Evolutionary conservation across 2,329 filamentous ascomycete species (phyloP).

Genomic region (Aureobasidium sp.): DNA sequence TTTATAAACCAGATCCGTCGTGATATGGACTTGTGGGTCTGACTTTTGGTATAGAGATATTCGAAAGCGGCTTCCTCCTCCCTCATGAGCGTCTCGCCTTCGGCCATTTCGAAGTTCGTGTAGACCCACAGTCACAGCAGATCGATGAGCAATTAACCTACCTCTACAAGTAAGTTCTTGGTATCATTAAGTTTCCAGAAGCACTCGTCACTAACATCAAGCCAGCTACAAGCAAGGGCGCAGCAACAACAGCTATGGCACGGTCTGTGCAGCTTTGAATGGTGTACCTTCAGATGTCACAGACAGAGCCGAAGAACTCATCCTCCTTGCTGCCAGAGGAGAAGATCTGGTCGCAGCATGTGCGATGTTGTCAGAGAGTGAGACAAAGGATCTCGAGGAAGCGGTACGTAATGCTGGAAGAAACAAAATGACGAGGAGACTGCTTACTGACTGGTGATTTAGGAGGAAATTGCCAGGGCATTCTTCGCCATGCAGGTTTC

Average conservation of each 20-base stretch:
- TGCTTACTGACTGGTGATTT: not conserved
- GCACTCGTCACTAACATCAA: not conserved
- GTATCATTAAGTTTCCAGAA: not conserved
- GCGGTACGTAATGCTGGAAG: conserved; percentile 41
- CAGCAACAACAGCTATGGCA: conserved; percentile 75
- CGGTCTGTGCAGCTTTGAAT: conserved; percentile 74
- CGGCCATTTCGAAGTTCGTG: conserved; percentile 62
- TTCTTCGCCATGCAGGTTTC: not conserved
- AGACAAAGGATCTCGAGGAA: conserved; percentile 56
- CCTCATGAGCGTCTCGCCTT: conserved; percentile 46
- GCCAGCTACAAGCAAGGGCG: conserved; percentile 43
- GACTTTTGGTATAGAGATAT: conserved; percentile 48
- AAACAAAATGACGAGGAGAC: not conserved
- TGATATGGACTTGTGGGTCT: conserved; percentile 28
- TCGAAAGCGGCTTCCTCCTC: conserved; percentile 52
- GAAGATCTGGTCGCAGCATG: conserved; percentile 70
- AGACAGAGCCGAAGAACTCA: conserved; percentile 64
- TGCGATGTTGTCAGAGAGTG: conserved; percentile 53
- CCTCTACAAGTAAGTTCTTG: conserved; percentile 52
- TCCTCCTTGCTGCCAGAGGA: conserved; percentile 57
- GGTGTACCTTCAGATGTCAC: conserved; percentile 67
- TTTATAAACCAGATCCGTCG: conserved; percentile 15
- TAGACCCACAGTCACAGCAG: conserved; percentile 44
- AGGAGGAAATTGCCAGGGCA: not conserved
- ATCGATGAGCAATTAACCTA: conserved; percentile 59